phyloP scores from a whole-genome alignment of 1,139 yeast genomes.

The Scheffersomyces titani region DNA sequence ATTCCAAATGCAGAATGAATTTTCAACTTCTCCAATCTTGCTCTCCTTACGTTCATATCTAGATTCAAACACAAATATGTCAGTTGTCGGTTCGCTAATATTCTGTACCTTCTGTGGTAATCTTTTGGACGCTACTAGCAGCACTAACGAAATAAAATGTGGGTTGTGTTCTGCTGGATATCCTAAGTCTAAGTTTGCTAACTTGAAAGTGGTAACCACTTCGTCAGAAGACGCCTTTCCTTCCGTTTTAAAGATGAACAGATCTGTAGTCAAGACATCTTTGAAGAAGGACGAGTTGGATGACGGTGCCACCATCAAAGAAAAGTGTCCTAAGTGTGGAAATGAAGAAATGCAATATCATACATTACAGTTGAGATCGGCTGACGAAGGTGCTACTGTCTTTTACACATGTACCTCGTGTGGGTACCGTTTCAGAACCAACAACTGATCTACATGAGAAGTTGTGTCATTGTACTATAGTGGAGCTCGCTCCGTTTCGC shows the following conservation, averaged over 20 bases:
- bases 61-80: conserved; percentile 47
- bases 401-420: conserved; percentile 94
- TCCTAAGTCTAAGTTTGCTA: conserved; percentile 61
- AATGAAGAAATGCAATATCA: conserved; percentile 98
- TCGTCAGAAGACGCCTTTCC: conserved; percentile 94
- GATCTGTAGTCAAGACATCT: conserved; percentile 87
- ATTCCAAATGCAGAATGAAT: neutral
- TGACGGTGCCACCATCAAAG: conserved; percentile 95
- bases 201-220: conserved; percentile 81
- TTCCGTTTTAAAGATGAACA: conserved; percentile 72
- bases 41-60: neutral
- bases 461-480: conserved; percentile 8
- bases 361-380: conserved; percentile 92
- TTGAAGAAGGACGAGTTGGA: conserved; percentile 77
- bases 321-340: conserved; percentile 97
- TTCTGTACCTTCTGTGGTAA: conserved; percentile 96
- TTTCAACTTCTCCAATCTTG: neutral
- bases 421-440: conserved; percentile 91
- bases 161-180: conserved; percentile 65
- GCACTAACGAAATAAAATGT: conserved; percentile 56
- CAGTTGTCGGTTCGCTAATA: conserved; percentile 91
- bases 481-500: neutral
- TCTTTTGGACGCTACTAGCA: conserved; percentile 69
- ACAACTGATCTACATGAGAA: conserved; percentile 49
- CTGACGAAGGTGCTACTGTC: conserved; percentile 97